Percentiles rank a stretch among this genome's conserved stretches.
phyloP scores from a whole-genome alignment of 164 flowering plant species.

The Sextonia rubra region DNA sequence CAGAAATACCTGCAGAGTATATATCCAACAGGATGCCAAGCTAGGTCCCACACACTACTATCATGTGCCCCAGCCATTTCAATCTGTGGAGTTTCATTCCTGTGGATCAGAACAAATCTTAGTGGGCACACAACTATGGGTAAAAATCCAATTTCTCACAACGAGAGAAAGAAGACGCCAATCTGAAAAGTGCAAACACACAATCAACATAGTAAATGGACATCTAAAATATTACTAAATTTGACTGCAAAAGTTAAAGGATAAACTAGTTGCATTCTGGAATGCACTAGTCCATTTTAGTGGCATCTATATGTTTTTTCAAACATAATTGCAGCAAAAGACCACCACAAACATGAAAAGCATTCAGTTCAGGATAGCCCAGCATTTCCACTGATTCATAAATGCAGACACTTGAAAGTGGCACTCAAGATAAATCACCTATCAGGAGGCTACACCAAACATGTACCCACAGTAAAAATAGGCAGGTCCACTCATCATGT shows the following conservation, averaged over 20 bases:
- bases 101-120: slow-evolving; percentile 26
- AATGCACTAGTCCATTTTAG: background rate
- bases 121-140: background rate
- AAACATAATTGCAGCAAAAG: background rate
- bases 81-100: slow-evolving; percentile 94
- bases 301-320: background rate
- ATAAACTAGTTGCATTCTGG: background rate
- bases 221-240: too few relatives aligned
- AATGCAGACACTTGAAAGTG: background rate
- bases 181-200: background rate
- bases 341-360: background rate
- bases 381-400: background rate
- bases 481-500: background rate
- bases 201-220: background rate
- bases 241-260: too few relatives aligned
- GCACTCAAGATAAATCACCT: background rate
- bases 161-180: background rate
- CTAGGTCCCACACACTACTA: slow-evolving; percentile 96
- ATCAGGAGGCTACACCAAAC: background rate
- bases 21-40: slow-evolving; percentile 99
- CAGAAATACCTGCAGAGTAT: slow-evolving; percentile 78
- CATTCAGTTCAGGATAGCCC: background rate
- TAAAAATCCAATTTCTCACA: background rate
- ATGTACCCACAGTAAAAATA: background rate
- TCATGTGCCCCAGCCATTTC: slow-evolving; percentile 89